Base-by-base conservation (phyloP, 768 basidiomycete species). In the Boletellus ananiceps region DNA sequence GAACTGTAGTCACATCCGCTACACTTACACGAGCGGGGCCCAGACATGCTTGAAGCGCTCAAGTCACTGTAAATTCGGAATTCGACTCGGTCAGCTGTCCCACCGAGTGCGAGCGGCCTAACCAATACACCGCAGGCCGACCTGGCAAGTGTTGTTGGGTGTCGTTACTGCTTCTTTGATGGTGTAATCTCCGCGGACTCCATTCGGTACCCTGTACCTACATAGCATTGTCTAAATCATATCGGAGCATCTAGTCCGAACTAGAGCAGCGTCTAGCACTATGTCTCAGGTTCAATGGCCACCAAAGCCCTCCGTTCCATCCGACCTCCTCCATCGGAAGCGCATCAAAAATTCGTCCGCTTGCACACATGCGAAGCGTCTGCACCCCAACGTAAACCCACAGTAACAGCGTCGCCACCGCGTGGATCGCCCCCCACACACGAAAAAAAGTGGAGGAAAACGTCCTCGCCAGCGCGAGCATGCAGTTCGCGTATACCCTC, bases 401-500 rank as follows among this genome's bases (percentile, higher is more conserved):
- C 29, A 84, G 55, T 14, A 79, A 19, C 5, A 85, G 57, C 3
- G 80, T 79, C 8, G 61, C 68, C 11, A 69, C 66, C 0, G 80
- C 74, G 54, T 81, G 83, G 1, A 79, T 73, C 1, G 80, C 67
- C 14, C 84, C 84, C 64, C 73, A 76, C 12, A 84, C 58, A 4
- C 80, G 76, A 54, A 87, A 78, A 60, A 80, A 78, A 5, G 49
- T 27, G 2, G 81, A 80, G 44, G 81, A 73, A 52, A 86, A 74
- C 7, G 71, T 70, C 15, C 57, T 55, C 4, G 71, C 74, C 0
- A 87, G 69, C 18, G 70, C 67, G 18, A 86, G 73, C 0, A 83
- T 85, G 9, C 82, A 69, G 53, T 80, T 81, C 2, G 83, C 82
- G 54, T 83, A 86, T 0, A 85, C 84, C n/a, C 79, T 79, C 78